Evolutionary conservation across 202 grass and related monocot genomes (phyloP), one percentile per base, ranked within the genome.

Genomic region (Setaria italica): DNA sequence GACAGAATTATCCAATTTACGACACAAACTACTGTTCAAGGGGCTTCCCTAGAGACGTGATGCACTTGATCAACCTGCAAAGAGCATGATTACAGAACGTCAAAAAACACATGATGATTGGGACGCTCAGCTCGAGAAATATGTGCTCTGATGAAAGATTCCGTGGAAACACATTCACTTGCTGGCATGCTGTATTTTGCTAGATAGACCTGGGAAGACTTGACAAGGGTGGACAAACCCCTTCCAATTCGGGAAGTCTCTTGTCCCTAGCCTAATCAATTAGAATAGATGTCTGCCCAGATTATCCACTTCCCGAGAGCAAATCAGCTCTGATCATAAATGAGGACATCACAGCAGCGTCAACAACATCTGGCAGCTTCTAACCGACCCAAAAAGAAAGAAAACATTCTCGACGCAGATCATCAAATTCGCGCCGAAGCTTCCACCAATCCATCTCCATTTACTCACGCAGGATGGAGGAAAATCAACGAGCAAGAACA

Each of bases 1-100:
- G 37, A 33, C 49, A 74, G n/a, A 75, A 74, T 45, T 62, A 56
- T 67, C 42, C 32, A 59, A 78, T 78, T 50, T 39, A 8, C 3
- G 17, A 57, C 17, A 51, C 55, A 88, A 62, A 59, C 57, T 60
- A 60, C 64, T 87, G 62, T 66, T 72, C 65, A 53, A 71, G 35
- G 39, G 34, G 17, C 47, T 71, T 55, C 66, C 45, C 64, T 71
- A 43, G 43, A 77, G 62, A 64, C 2, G 12, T 10, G 41, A 39
- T n/a, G 53, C n/a, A 42, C 39, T 78, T 59, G 65, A 80, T 88
- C 72, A 79, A 77, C 82, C 89, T 91, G 77, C 16, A 78, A 85
- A 77, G 3, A 67, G 15, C 63, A 82, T 1, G 47, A 78, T 13
- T 14, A 8, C 2, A 1, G 62, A 30, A 29, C 80, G 30, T 64